A percentile compares a stretch with the other conserved stretches of the same genome.
phyloP scores from a whole-genome alignment of 148 eudicot species.

The Drosera capensis region DNA sequence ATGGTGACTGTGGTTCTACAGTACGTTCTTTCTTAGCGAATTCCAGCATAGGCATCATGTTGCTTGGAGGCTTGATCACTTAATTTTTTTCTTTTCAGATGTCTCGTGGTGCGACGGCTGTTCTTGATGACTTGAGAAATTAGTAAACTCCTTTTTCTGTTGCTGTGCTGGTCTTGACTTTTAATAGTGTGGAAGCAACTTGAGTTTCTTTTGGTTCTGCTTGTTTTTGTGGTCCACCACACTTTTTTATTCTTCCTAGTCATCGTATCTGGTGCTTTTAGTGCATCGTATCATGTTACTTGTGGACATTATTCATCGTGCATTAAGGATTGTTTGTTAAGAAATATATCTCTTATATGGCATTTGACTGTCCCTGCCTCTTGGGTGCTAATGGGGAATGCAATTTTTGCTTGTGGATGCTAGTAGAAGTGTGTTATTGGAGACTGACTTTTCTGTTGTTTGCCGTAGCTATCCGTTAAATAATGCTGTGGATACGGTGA shows the following conservation, averaged over 20 bases:
- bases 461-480: slow-evolving; percentile 77
- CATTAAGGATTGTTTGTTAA: too few species aligned
- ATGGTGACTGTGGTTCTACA: slow-evolving; percentile 99
- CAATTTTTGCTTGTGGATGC: not conserved
- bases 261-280: too few species aligned
- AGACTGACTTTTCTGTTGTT: slow-evolving; percentile 1
- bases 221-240: not conserved
- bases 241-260: too few species aligned
- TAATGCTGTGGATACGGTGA: slow-evolving; percentile 75
- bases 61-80: slow-evolving; percentile 3
- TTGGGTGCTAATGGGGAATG: too few species aligned
- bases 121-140: slow-evolving; percentile 77
- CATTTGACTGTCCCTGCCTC: too few species aligned
- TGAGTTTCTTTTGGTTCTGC: not conserved
- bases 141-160: slow-evolving; percentile 27
- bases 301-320: too few species aligned
- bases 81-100: slow-evolving; percentile 74
- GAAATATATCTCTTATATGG: too few species aligned
- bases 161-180: not conserved
- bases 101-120: slow-evolving; percentile 79
- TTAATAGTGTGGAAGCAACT: not conserved
- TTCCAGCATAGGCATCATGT: not conserved
- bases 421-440: not conserved
- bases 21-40: slow-evolving; percentile 25
- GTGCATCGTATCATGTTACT: too few species aligned